A percentile compares a stretch with the other conserved stretches of the same genome.
These are phyloP conservation scores for Carex scoparia DNA, from an alignment of 176 grass and related monocot genomes.

Conservation along the genomic window DNA sequence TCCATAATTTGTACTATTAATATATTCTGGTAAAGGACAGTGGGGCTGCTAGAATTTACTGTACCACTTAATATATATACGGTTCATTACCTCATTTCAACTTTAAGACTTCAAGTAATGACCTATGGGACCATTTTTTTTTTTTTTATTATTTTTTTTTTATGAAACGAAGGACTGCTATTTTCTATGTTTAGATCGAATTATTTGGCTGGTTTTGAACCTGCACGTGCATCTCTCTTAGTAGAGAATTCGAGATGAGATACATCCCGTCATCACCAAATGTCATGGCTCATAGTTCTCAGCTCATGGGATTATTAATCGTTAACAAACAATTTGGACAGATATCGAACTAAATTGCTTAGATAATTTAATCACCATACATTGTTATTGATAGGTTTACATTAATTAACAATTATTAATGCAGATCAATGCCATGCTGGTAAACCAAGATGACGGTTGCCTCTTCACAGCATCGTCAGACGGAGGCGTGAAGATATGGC, in stretches of 20 bases:
- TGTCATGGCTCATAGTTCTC: too few relatives aligned
- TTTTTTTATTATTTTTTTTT: not conserved
- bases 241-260: not conserved
- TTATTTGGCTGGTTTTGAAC: not conserved
- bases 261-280: too few relatives aligned
- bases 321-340: not conserved
- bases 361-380: not conserved
- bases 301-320: not conserved
- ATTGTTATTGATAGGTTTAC: not conserved
- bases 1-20: not conserved
- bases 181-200: not conserved
- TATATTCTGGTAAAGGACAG: not conserved
- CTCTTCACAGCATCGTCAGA: conserved; percentile 72
- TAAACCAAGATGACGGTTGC: conserved; percentile 71
- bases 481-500: conserved; percentile 87
- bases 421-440: conserved; percentile 47
- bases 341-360: not conserved
- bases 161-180: not conserved
- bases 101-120: not conserved
- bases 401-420: not conserved
- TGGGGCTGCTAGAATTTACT: not conserved
- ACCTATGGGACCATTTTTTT: not conserved
- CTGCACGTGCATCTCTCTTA: not conserved
- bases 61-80: not conserved
- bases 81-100: not conserved